Conservation (phyloP, 2,329 filamentous ascomycete species). For the Fusarium incarnatum region DNA sequence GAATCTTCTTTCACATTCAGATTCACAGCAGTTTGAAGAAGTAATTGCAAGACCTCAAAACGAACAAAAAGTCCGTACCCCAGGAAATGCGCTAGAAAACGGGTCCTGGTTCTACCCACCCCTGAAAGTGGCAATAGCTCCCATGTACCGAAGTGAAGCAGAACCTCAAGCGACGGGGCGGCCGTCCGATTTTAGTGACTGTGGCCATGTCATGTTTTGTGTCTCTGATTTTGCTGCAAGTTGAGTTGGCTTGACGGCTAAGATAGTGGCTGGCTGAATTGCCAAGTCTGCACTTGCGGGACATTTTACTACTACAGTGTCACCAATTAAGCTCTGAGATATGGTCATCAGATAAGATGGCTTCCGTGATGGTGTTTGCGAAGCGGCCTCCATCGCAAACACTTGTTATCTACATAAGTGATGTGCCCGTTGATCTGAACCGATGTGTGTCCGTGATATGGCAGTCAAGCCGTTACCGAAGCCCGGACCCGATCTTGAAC, state of each 20-base stretch:
- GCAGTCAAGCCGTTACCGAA: constrained; percentile 7
- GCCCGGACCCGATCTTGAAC: constrained; percentile 21
- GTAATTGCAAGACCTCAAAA: neutral
- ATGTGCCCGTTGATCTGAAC: neutral
- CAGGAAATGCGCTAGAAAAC: constrained; percentile 42
- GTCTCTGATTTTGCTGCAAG: constrained; percentile 11
- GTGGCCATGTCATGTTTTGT: neutral
- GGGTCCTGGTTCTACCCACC: constrained; percentile 31
- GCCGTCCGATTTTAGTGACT: constrained; percentile 24
- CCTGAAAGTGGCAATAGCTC: constrained; percentile 39
- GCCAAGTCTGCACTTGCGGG: constrained; percentile 19
- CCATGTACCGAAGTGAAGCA: constrained; percentile 10
- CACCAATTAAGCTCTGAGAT: constrained; percentile 8
- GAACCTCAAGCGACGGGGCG: constrained; percentile 25
- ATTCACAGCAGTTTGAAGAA: neutral
- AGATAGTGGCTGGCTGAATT: constrained; percentile 32
- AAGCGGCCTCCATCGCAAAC: neutral
- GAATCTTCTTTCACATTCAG: neutral
- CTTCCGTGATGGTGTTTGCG: constrained; percentile 6
- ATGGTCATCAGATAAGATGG: constrained; percentile 27
- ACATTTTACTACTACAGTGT: neutral
- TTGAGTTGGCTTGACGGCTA: constrained; percentile 10
- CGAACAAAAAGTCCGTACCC: constrained; percentile 29
- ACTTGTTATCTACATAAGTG: neutral
- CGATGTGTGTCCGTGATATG: constrained; percentile 2